phyloP scores from a whole-genome alignment of 2,329 filamentous ascomycete genomes.

The Epichloe festucae region DNA sequence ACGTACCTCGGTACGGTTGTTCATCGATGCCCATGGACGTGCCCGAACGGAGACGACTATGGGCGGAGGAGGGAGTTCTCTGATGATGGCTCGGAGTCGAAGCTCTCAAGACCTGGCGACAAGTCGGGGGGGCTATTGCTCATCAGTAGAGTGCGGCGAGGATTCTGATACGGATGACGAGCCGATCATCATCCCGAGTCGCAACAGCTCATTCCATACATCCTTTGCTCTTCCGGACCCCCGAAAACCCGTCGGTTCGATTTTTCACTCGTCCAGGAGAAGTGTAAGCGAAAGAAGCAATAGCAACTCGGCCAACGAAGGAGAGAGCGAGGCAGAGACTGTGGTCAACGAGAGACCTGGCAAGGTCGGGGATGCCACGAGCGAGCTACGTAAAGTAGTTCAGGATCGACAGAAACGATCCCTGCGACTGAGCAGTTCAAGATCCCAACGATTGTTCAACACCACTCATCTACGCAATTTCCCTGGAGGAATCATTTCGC shows the following conservation, averaged over 20 bases:
- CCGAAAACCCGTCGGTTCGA: constrained; percentile 33
- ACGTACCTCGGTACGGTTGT: constrained; percentile 47
- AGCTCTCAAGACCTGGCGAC: constrained; percentile 17
- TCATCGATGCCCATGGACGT: constrained; percentile 48
- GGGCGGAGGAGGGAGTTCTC: constrained; percentile 21
- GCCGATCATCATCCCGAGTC: constrained; percentile 50
- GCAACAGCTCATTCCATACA: constrained; percentile 36
- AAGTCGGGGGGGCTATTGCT: constrained; percentile 26
- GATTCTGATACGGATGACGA: constrained; percentile 51
- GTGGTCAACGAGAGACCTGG: constrained; percentile 33
- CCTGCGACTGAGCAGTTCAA: constrained; percentile 18
- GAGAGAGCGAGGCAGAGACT: constrained; percentile 48
- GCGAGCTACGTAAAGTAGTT: constrained; percentile 45
- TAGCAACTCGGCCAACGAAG: constrained; percentile 26
- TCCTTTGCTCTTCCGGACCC: constrained; percentile 47
- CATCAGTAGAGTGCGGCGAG: constrained; percentile 29
- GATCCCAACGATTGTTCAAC: constrained; percentile 20
- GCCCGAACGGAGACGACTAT: constrained; percentile 42
- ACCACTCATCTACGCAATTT: constrained; percentile 22
- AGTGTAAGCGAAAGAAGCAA: constrained; percentile 38
- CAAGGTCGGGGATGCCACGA: constrained; percentile 42
- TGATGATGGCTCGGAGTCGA: constrained; percentile 16
- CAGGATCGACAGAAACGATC: constrained; percentile 35
- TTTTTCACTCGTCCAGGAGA: constrained; percentile 33
- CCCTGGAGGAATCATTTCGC: constrained; percentile 32